Conservation (phyloP, 169 alveolate species). For the Eimeria brunetti region DNA sequence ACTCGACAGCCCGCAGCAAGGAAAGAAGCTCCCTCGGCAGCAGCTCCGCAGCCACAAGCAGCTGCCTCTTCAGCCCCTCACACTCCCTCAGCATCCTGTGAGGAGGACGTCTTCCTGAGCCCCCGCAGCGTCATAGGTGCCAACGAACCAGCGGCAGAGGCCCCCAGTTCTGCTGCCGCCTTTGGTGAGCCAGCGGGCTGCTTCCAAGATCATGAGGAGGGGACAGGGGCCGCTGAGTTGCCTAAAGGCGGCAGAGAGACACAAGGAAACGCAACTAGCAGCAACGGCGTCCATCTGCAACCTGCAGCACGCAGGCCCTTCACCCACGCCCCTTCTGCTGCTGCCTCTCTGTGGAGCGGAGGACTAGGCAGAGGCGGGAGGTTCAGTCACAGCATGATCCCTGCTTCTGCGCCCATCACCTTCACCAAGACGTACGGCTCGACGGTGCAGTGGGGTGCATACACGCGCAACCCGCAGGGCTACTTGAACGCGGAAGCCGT, state of each 20-base stretch:
- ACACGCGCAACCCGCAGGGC: conserved; percentile 17
- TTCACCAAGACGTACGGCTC: conserved; percentile 5
- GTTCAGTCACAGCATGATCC: not conserved
- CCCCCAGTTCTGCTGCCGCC: not conserved
- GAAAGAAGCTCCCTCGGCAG: not conserved
- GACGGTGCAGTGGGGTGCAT: not conserved
- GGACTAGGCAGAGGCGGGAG: not conserved
- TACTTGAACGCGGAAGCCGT: conserved; percentile 61
- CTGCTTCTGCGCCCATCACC: conserved; percentile 44
- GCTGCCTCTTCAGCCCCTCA: not conserved
- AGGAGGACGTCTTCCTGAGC: not conserved
- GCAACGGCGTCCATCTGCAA: not conserved
- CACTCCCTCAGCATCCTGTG: not conserved
- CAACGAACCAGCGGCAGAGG: not conserved
- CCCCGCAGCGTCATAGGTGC: not conserved
- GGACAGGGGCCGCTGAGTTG: not conserved
- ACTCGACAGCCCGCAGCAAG: not conserved
- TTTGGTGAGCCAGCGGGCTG: not conserved
- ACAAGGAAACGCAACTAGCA: not conserved
- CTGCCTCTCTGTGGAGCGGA: conserved; percentile 36
- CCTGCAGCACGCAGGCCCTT: not conserved
- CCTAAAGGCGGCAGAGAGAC: not conserved
- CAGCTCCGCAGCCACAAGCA: not conserved
- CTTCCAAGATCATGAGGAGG: not conserved
- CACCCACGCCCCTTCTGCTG: not conserved